Conservation (phyloP, 148 eudicot genomes). For the Dianthus caryophyllus region DNA sequence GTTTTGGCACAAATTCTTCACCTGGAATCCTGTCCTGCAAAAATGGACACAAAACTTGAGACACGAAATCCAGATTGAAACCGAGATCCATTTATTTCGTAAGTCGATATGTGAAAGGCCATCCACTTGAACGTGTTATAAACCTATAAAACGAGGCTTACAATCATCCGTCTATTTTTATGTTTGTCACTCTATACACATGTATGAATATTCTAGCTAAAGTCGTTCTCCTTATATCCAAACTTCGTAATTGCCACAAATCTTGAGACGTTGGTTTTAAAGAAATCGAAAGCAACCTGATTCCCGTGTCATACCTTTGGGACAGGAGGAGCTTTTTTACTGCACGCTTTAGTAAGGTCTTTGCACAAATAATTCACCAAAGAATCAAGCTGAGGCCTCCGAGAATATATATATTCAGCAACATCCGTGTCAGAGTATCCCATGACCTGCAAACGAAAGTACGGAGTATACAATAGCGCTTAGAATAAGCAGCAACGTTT, state of each 20-base stretch:
- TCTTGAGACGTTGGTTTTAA: no score
- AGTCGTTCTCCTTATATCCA: no score
- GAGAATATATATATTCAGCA: constrained; percentile 72
- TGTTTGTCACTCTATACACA: no score
- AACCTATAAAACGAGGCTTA: no score
- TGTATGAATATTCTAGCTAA: no score
- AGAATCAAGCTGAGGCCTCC: constrained; percentile 56
- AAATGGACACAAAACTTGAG: not conserved
- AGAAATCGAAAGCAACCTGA: no score
- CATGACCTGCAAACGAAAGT: constrained; percentile 50
- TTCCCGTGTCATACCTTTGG: constrained; percentile 74
- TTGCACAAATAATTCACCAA: constrained; percentile 63
- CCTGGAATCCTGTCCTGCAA: constrained; percentile 82
- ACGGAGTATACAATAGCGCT: not conserved
- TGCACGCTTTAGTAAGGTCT: constrained; percentile 73
- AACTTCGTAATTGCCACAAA: no score
- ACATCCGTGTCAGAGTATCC: constrained; percentile 91
- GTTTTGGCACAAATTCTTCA: constrained; percentile 75
- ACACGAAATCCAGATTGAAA: no score
- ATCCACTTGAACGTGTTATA: no score
- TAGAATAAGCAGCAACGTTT: not conserved
- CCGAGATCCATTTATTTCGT: no score
- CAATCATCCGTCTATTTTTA: no score
- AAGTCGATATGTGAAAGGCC: no score
- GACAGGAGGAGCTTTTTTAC: constrained; percentile 73